Evolutionary conservation across 148 eudicot species (phyloP), one percentile per base, ranked within the genome.

Genomic region (Polygonum maritimum): DNA sequence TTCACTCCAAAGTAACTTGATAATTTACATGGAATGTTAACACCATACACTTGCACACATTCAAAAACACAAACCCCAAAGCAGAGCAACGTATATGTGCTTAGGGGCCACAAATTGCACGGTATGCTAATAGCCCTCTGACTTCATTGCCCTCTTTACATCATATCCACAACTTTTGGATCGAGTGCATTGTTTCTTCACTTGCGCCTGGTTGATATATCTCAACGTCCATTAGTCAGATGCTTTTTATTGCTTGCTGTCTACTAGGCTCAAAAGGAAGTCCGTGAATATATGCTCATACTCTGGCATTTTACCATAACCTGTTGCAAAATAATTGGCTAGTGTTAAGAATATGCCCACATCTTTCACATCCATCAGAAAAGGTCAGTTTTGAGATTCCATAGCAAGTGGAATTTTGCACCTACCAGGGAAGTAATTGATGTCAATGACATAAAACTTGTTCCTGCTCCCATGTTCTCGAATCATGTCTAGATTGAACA

Each of bases 401-500:
- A 39, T 39, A 39, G 41, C 41, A 39, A 22, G 33, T 57, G 2
- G 18, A 5, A 7, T 21, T 39, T 39, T 21, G 19, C 48, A 65
- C 88, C 76, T 78, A 92, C 99, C 99, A 74, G 99, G 99, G 77
- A 95, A 95, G 81, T 95, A 92, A 78, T 95, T 95, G 38, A 95
- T 95, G 65, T 95, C 99, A 70, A 95, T 89, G 69, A 95, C 96
- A 81, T 92, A 95, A 77, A 80, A 92, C 54, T 74, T 88, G 76
- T 89, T 84, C 49, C 55, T 83, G 49, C 89, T 88, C 73, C 97
- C 97, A 79, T 83, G 88, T 80, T 92, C 97, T 39, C 99, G 86
- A 62, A 95, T 92, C 26, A 95, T 89, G 80, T 95, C 99, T 58
- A 95, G 81, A 84, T 95, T 92, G 85, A 95, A 95, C 41, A 92